Conservation (phyloP, 1,284 basidiomycete species). For the Leccinum cinnamomeum region DNA sequence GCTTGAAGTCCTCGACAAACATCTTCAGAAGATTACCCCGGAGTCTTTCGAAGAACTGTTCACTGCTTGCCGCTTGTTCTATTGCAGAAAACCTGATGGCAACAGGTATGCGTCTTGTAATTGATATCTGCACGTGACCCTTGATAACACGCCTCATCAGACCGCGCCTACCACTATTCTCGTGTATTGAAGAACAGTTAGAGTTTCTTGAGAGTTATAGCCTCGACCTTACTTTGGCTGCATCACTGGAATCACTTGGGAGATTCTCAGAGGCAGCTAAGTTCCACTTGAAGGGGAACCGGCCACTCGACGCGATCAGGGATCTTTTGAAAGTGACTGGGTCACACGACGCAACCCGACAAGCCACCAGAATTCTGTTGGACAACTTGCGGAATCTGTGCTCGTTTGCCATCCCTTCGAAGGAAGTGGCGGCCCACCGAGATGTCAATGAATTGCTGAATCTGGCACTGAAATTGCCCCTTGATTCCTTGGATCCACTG, state of each 20-base stretch:
- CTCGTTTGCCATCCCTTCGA: slow-evolving; percentile 25
- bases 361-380: slow-evolving; percentile 33
- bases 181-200: slow-evolving; percentile 40
- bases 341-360: slow-evolving; percentile 31
- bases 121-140: neutral
- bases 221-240: slow-evolving; percentile 50
- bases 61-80: slow-evolving; percentile 51
- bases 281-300: slow-evolving; percentile 52
- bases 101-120: slow-evolving; percentile 28
- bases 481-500: slow-evolving; percentile 14
- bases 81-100: slow-evolving; percentile 40
- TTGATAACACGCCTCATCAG: slow-evolving; percentile 34
- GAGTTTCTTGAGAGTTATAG: too few relatives aligned
- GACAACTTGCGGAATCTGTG: slow-evolving; percentile 26
- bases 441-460: slow-evolving; percentile 14
- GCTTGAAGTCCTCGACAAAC: slow-evolving; percentile 41
- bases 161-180: slow-evolving; percentile 51
- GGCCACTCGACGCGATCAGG: slow-evolving; percentile 48
- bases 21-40: slow-evolving; percentile 30
- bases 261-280: slow-evolving; percentile 54
- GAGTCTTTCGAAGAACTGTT: slow-evolving; percentile 43
- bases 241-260: slow-evolving; percentile 47
- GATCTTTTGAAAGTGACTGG: slow-evolving; percentile 38
- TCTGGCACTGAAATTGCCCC: slow-evolving; percentile 19
- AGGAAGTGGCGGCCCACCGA: slow-evolving; percentile 9